phyloP scores from a whole-genome alignment of 805 yeast species.

The Saccharomyces kudriavzevii region DNA sequence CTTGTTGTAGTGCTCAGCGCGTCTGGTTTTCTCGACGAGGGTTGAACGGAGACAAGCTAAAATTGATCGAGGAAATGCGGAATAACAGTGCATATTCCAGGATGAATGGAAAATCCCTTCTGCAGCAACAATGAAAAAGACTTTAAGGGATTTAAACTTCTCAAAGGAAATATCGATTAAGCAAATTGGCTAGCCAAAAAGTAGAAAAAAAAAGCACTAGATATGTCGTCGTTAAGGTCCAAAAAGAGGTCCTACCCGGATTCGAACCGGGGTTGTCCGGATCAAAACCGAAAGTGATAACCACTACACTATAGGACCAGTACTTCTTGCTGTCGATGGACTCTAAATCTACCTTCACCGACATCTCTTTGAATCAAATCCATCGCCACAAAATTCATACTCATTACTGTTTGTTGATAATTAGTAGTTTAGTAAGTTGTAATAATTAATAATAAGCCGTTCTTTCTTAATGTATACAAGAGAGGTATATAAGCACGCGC shows the following conservation, averaged over 20 bases:
- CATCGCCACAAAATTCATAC: too few species aligned
- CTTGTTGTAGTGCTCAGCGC: not conserved
- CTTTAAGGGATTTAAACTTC: not conserved
- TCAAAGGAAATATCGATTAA: not conserved
- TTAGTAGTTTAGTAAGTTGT: too few species aligned
- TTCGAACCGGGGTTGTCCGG: slow-evolving; percentile 80
- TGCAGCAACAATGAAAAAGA: not conserved
- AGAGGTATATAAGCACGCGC: too few species aligned
- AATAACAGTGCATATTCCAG: not conserved
- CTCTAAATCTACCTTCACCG: too few species aligned
- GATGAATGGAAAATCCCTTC: not conserved
- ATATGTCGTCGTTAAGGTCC: not conserved
- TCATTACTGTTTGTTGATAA: too few species aligned
- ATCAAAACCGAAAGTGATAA: slow-evolving; percentile 76
- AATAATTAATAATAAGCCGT: too few species aligned
- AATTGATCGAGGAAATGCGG: not conserved
- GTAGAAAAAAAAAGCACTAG: not conserved
- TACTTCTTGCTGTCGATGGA: not conserved
- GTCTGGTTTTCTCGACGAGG: not conserved
- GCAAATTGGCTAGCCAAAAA: not conserved
- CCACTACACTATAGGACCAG: slow-evolving; percentile 58
- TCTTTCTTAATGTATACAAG: too few species aligned
- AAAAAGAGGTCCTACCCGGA: slow-evolving; percentile 66
- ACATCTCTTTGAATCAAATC: too few species aligned
- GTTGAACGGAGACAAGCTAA: not conserved